Evolutionary conservation across 2,329 filamentous ascomycete genomes (phyloP).

Genomic region (Pyricularia grisea): DNA sequence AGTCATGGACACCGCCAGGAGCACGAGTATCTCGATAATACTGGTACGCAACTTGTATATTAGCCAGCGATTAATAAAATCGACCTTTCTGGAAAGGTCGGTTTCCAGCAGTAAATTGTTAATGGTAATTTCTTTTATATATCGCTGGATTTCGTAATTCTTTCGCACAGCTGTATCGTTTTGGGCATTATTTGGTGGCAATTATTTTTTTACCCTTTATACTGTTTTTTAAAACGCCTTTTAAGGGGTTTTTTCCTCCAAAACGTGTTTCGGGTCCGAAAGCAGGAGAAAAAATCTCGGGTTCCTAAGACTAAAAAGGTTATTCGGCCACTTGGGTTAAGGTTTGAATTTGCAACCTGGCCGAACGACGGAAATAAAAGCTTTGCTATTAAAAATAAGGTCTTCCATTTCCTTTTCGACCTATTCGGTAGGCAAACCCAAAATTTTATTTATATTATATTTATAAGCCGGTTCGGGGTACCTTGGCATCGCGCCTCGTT

Average conservation of each 20-base stretch:
- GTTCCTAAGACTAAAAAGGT: slow-evolving; percentile 21
- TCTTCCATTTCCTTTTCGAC: not conserved
- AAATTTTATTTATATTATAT: slow-evolving; percentile 20
- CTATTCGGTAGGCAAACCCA: not conserved
- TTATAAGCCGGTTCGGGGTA: slow-evolving; percentile 28
- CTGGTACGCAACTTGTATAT: slow-evolving; percentile 39
- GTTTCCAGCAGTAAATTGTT: slow-evolving; percentile 28
- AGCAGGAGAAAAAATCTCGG: slow-evolving; percentile 33
- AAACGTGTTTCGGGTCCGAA: slow-evolving; percentile 36
- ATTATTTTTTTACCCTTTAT: not conserved
- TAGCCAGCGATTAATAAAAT: slow-evolving; percentile 43
- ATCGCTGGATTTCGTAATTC: slow-evolving; percentile 20
- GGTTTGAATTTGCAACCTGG: not conserved
- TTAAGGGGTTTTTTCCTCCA: slow-evolving; percentile 27
- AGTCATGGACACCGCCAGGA: slow-evolving; percentile 21
- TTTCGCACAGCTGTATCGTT: not conserved
- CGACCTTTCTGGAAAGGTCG: slow-evolving; percentile 26
- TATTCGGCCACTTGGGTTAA: not conserved
- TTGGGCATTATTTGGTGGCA: not conserved
- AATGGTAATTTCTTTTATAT: slow-evolving; percentile 39
- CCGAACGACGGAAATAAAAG: not conserved
- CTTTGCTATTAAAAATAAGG: not conserved
- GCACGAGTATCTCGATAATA: slow-evolving; percentile 34
- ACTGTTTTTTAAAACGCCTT: slow-evolving; percentile 29
- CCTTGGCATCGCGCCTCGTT: slow-evolving; percentile 31